A percentile compares a stretch with the other conserved stretches of the same genome.
Conservation (phyloP, 2,329 filamentous ascomycete species). For the Microdochium paspali region DNA sequence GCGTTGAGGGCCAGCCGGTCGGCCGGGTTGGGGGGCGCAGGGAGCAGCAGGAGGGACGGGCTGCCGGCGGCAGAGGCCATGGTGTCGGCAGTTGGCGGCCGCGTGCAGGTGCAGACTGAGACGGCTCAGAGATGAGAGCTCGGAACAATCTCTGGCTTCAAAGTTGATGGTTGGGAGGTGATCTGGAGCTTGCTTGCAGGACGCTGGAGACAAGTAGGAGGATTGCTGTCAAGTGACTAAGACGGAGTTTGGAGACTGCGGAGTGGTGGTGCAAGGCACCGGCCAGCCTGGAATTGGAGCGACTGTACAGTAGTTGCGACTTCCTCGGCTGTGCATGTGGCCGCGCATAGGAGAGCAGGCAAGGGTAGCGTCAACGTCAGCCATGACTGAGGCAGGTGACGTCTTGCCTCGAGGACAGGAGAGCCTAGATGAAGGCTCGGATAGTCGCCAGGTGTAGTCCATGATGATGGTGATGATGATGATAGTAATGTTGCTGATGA, state of each 20-base stretch:
- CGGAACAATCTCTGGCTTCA: too few relatives aligned
- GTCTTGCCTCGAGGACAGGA: neutral
- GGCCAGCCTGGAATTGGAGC: neutral
- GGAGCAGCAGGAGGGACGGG: slow-evolving; percentile 52
- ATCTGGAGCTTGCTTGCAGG: too few relatives aligned
- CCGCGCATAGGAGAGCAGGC: neutral
- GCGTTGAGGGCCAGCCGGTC: slow-evolving; percentile 40
- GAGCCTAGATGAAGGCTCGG: neutral
- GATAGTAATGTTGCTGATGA: too few relatives aligned
- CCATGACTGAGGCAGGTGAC: neutral
- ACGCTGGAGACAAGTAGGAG: too few relatives aligned
- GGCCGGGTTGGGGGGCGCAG: slow-evolving; percentile 49
- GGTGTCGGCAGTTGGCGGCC: neutral
- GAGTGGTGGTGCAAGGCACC: slow-evolving; percentile 1
- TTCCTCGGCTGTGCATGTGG: neutral
- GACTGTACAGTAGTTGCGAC: neutral
- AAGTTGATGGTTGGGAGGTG: too few relatives aligned
- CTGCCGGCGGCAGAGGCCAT: slow-evolving; percentile 6
- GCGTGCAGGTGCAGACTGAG: too few relatives aligned
- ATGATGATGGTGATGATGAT: too few relatives aligned
- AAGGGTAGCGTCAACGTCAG: neutral
- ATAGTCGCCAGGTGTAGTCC: neutral
- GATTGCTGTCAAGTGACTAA: too few relatives aligned
- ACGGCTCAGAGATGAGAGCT: too few relatives aligned
- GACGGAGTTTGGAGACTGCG: neutral